Evolutionary conservation across 1,284 basidiomycete species (phyloP).

Genomic region (Trametes polyzona): DNA sequence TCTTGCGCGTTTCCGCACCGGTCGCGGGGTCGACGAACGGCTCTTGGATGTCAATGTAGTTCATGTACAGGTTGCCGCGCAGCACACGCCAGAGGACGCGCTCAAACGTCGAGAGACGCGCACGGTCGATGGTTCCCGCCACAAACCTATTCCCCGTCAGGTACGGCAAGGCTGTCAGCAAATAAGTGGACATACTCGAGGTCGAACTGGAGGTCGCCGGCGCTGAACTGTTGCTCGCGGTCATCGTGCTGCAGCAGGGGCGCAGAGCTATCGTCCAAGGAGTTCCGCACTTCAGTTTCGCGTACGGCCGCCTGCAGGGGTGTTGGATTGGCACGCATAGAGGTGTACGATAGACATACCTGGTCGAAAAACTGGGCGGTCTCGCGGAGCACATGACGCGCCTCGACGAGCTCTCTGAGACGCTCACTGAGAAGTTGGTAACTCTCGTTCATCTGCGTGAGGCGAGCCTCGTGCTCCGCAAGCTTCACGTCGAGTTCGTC

Average conservation of each 20-base stretch:
- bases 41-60: slow-evolving; percentile 95
- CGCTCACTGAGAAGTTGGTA: slow-evolving; percentile 91
- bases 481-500: slow-evolving; percentile 93
- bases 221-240: slow-evolving; percentile 68
- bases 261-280: slow-evolving; percentile 92
- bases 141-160: slow-evolving; percentile 68
- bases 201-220: slow-evolving; percentile 70
- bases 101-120: slow-evolving; percentile 93
- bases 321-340: neutral
- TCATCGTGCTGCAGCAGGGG: slow-evolving; percentile 93
- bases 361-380: slow-evolving; percentile 96
- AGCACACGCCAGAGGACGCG: slow-evolving; percentile 98
- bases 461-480: slow-evolving; percentile 84
- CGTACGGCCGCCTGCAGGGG: slow-evolving; percentile 74
- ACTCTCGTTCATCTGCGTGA: slow-evolving; percentile 92
- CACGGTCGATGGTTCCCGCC: slow-evolving; percentile 94
- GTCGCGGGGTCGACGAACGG: slow-evolving; percentile 89
- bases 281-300: slow-evolving; percentile 80
- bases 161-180: neutral
- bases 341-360: slow-evolving; percentile 46
- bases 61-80: slow-evolving; percentile 99
- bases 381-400: slow-evolving; percentile 90
- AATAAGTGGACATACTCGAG: slow-evolving; percentile 67
- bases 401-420: slow-evolving; percentile 89
- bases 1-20: slow-evolving; percentile 88